Evolutionary conservation across 768 basidiomycete species (phyloP).

Genomic region (Zangia roseola): DNA sequence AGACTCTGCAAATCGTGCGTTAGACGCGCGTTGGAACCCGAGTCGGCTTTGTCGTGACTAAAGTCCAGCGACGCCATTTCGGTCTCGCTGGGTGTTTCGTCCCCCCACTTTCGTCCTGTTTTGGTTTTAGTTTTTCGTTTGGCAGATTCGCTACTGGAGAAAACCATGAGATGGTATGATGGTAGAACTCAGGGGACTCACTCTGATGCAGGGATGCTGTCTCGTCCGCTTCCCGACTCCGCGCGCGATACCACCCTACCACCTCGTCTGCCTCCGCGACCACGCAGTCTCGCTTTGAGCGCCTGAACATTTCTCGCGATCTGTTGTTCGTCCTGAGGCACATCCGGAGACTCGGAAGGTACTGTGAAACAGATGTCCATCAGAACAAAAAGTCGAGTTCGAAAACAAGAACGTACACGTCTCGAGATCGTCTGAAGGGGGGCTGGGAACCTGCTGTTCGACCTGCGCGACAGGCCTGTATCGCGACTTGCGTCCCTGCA

Average conservation of each 20-base stretch:
- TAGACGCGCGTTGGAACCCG: conserved; percentile 24
- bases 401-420: conserved; percentile 42
- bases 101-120: conserved; percentile 88
- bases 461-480: conserved; percentile 41
- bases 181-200: conserved; percentile 36
- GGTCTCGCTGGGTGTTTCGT: conserved; percentile 71
- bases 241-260: conserved; percentile 48
- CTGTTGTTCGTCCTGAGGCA: conserved; percentile 76
- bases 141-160: conserved; percentile 59
- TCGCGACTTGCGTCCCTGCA: conserved; percentile 72
- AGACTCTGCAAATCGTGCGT: conserved; percentile 58
- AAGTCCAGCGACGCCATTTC: conserved; percentile 97
- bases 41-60: conserved; percentile 56
- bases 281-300: conserved; percentile 80
- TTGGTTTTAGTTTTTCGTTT: conserved; percentile 69
- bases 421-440: conserved; percentile 57
- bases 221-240: conserved; percentile 54
- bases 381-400: background rate
- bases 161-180: background rate
- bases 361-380: conserved; percentile 28
- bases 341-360: conserved; percentile 48
- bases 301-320: conserved; percentile 92
- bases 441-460: conserved; percentile 38
- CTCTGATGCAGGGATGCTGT: conserved; percentile 70
- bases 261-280: conserved; percentile 62